phyloP scores from a whole-genome alignment of 2,329 filamentous ascomycete species.

The Atkinsonella hypoxylon region DNA sequence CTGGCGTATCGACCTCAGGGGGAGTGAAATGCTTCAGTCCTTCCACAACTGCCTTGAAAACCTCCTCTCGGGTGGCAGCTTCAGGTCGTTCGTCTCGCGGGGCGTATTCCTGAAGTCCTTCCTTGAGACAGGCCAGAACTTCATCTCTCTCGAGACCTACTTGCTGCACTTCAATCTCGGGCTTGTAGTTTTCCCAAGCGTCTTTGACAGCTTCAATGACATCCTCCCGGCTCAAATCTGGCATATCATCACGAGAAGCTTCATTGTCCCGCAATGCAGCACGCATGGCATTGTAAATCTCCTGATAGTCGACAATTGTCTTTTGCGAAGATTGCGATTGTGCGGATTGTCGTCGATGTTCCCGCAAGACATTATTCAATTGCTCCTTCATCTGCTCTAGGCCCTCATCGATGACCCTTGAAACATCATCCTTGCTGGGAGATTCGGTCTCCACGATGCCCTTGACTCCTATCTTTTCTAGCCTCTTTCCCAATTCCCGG shows the following conservation, averaged over 20 bases:
- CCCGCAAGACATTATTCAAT: conserved; percentile 66
- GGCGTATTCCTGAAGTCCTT: conserved; percentile 70
- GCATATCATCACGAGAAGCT: conserved; percentile 25
- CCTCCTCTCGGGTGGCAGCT: conserved; percentile 67
- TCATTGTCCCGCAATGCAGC: conserved; percentile 57
- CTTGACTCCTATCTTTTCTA: conserved; percentile 54
- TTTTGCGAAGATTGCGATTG: conserved; percentile 50
- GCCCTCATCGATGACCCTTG: conserved; percentile 66
- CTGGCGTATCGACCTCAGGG: conserved; percentile 57
- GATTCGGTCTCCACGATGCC: conserved; percentile 34
- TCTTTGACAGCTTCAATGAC: conserved; percentile 79
- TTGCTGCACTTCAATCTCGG: conserved; percentile 81
- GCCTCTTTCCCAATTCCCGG: conserved; percentile 71
- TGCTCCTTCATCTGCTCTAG: conserved; percentile 74
- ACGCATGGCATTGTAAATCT: conserved; percentile 77
- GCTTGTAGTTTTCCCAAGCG: conserved; percentile 89
- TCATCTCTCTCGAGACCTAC: conserved; percentile 85
- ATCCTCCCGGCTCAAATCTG: conserved; percentile 58
- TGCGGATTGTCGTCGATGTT: conserved; percentile 58
- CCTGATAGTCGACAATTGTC: conserved; percentile 59
- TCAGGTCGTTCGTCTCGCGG: conserved; percentile 38
- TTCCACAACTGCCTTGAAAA: conserved; percentile 75
- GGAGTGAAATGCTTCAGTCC: conserved; percentile 71
- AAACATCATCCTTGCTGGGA: conserved; percentile 56
- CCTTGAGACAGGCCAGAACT: conserved; percentile 72